phyloP scores from a whole-genome alignment of 2,329 filamentous ascomycete genomes.

The Aspergillus fischeri region DNA sequence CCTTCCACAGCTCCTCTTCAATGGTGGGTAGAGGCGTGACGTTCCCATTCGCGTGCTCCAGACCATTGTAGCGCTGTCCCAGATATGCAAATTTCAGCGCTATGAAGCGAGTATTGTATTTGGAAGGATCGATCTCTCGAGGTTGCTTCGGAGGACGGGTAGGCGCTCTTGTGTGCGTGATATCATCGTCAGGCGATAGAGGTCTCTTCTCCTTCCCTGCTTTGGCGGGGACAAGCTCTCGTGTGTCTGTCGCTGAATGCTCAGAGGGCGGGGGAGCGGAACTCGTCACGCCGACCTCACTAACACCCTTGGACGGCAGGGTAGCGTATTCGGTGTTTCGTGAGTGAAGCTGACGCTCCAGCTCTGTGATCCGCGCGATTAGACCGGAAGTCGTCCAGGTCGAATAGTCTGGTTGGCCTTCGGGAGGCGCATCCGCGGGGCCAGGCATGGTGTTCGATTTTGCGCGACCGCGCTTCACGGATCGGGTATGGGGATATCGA shows the following conservation, averaged over 20 bases:
- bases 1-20: constrained; percentile 92
- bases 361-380: constrained; percentile 61
- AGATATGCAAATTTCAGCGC: constrained; percentile 93
- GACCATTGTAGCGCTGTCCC: constrained; percentile 86
- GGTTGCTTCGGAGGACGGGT: constrained; percentile 39
- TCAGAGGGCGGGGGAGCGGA: neutral
- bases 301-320: constrained; percentile 4
- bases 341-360: constrained; percentile 63
- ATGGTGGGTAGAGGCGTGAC: constrained; percentile 70
- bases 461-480: constrained; percentile 12
- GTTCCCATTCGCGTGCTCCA: constrained; percentile 76
- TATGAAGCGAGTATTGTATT: constrained; percentile 78
- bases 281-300: constrained; percentile 1
- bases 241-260: neutral
- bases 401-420: constrained; percentile 49
- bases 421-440: constrained; percentile 11
- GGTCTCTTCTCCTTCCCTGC: constrained; percentile 13
- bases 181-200: constrained; percentile 18
- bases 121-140: constrained; percentile 68
- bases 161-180: constrained; percentile 18
- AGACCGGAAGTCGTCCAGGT: constrained; percentile 67
- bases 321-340: constrained; percentile 38
- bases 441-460: constrained; percentile 21
- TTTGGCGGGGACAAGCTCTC: constrained; percentile 1
- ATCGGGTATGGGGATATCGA: constrained; percentile 4